Percentiles rank a stretch among this genome's conserved stretches.
Evolutionary conservation across 768 basidiomycete genomes (phyloP).

Genomic region (Suillus occidentalis): DNA sequence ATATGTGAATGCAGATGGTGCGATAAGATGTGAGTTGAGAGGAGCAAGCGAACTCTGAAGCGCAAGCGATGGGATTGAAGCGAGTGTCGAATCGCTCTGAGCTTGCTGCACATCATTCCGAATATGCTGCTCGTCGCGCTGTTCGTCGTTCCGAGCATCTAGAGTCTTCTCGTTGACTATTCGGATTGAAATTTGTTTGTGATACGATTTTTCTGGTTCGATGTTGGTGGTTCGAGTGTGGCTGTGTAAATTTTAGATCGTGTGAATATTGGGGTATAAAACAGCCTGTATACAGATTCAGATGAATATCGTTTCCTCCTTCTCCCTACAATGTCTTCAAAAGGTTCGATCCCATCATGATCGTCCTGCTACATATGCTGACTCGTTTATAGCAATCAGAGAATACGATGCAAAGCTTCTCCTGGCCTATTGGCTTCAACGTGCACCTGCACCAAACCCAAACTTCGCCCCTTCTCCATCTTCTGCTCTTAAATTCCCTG

Average conservation of each 20-base stretch:
- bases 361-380: not conserved
- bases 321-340: conserved; percentile 30
- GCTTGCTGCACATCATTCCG: not conserved
- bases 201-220: conserved; percentile 6
- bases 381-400: conserved; percentile 62
- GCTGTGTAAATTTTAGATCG: conserved; percentile 30
- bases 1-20: too few relatives aligned
- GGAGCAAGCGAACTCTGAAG: too few relatives aligned
- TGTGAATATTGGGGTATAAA: conserved; percentile 31
- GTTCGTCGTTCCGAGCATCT: not conserved
- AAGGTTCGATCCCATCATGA: conserved; percentile 18
- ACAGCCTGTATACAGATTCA: not conserved
- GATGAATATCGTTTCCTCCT: conserved; percentile 5
- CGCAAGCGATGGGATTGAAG: too few relatives aligned
- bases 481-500: conserved; percentile 51
- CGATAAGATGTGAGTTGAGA: too few relatives aligned
- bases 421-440: conserved; percentile 94
- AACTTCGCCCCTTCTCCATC: conserved; percentile 49
- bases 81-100: too few relatives aligned
- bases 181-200: not conserved
- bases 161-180: not conserved
- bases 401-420: conserved; percentile 99
- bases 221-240: conserved; percentile 15
- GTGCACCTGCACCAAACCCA: conserved; percentile 77
- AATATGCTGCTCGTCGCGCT: not conserved